A percentile compares a stretch with the other conserved stretches of the same genome.
phyloP scores from a whole-genome alignment of 2,329 filamentous ascomycete species.

The Neoscytalidium dimidiatum region DNA sequence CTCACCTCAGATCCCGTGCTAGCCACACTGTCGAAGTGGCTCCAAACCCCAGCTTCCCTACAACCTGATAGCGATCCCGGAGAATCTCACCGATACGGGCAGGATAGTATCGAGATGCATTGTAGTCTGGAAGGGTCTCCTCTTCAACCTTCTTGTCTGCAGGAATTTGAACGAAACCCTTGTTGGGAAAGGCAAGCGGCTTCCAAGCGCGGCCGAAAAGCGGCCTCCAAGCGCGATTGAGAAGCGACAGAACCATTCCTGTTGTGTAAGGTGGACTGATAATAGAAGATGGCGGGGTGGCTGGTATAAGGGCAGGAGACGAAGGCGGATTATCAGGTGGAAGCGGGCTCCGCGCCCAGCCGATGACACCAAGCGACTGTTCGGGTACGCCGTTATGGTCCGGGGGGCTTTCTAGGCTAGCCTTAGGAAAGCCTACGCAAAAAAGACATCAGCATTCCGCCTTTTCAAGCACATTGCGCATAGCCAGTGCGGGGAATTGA shows the following conservation, averaged over 20 bases:
- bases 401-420: too few relatives aligned
- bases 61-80: constrained; percentile 28
- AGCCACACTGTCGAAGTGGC: constrained; percentile 32
- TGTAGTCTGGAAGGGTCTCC: constrained; percentile 18
- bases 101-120: constrained; percentile 28
- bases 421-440: too few relatives aligned
- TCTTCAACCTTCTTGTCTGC: constrained; percentile 6
- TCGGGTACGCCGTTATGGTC: too few relatives aligned
- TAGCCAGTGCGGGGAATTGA: too few relatives aligned
- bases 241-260: background rate
- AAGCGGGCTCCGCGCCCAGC: too few relatives aligned
- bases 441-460: too few relatives aligned
- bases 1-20: constrained; percentile 25
- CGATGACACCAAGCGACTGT: too few relatives aligned
- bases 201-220: constrained; percentile 1
- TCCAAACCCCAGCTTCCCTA: constrained; percentile 32
- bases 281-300: background rate
- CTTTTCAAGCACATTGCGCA: too few relatives aligned
- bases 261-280: background rate
- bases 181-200: background rate
- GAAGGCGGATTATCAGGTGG: background rate
- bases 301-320: background rate
- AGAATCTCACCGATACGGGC: constrained; percentile 28
- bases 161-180: background rate
- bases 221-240: background rate